A percentile compares a stretch with the other conserved stretches of the same genome.
Evolutionary conservation across 306 rosid species (phyloP).

Genomic region (Hippophae rhamnoides): DNA sequence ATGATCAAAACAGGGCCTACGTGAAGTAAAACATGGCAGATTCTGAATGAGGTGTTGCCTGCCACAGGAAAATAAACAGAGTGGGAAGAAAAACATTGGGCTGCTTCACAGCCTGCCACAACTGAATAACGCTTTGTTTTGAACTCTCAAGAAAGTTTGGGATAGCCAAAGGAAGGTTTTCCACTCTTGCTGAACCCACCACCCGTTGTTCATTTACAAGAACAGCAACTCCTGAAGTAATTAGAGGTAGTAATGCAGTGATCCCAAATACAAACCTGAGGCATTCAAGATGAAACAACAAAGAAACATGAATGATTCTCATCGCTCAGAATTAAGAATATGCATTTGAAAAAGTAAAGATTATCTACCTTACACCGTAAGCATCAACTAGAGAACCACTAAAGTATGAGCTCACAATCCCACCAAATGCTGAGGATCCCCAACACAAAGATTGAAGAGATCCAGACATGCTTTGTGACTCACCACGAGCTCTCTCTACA

Average conservation of each 20-base stretch:
- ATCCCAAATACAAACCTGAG: conserved; percentile 94
- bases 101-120: conserved; percentile 70
- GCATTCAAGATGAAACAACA: conserved; percentile 19
- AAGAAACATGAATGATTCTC: conserved; percentile 4
- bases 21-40: conserved; percentile 91
- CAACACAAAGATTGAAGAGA: conserved; percentile 98
- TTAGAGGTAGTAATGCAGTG: conserved; percentile 80
- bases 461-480: conserved; percentile 93
- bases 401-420: conserved; percentile 90
- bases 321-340: conserved; percentile 7
- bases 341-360: conserved; percentile 5
- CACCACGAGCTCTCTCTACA: conserved; percentile 99
- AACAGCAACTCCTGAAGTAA: conserved; percentile 89
- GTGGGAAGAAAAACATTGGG: conserved; percentile 81
- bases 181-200: conserved; percentile 33
- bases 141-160: conserved; percentile 56
- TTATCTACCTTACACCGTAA: conserved; percentile 78
- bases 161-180: conserved; percentile 26
- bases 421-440: conserved; percentile 98
- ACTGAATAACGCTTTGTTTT: conserved; percentile 50
- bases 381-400: conserved; percentile 81
- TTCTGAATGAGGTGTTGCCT: conserved; percentile 97
- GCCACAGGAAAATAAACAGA: conserved; percentile 91
- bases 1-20: conserved; percentile 40
- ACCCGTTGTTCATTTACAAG: conserved; percentile 77